Conservation (phyloP, 1,284 basidiomycete genomes). For the Anthracocystis panici-leucophaei region DNA sequence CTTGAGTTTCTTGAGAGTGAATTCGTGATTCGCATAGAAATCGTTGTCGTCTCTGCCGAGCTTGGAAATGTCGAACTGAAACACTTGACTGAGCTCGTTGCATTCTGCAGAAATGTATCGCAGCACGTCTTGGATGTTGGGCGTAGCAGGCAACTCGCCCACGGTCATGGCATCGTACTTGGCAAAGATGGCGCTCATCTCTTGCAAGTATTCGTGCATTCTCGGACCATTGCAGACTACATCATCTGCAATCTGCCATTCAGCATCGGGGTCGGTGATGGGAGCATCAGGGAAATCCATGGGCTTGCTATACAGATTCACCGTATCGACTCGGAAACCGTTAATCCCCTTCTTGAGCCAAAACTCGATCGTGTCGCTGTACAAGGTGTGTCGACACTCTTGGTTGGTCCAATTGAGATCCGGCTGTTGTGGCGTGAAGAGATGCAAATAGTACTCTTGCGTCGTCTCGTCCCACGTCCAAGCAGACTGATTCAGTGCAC, state of each 20-base stretch:
- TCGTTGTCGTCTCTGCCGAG: constrained; percentile 70
- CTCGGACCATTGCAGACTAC: constrained; percentile 52
- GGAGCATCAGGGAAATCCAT: constrained; percentile 62
- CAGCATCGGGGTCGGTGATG: constrained; percentile 72
- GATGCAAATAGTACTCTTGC: constrained; percentile 80
- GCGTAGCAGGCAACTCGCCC: constrained; percentile 73
- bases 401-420: constrained; percentile 83
- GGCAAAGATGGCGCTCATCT: constrained; percentile 73
- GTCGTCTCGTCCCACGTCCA: constrained; percentile 80
- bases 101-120: constrained; percentile 76
- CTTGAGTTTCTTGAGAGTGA: constrained; percentile 76
- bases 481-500: constrained; percentile 79
- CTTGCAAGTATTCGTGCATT: constrained; percentile 78
- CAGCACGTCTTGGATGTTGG: constrained; percentile 72
- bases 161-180: constrained; percentile 75
- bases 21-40: constrained; percentile 73
- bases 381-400: constrained; percentile 73
- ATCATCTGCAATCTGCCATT: constrained; percentile 75
- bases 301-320: constrained; percentile 62
- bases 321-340: constrained; percentile 74
- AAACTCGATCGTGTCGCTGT: constrained; percentile 76
- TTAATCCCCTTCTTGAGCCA: constrained; percentile 82
- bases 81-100: constrained; percentile 75
- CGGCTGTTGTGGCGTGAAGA: constrained; percentile 79
- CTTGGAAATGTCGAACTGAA: constrained; percentile 77